Evolutionary conservation across 768 basidiomycete species (phyloP), one percentile per base, ranked within the genome.

Genomic region (Tricholoma terreum): DNA sequence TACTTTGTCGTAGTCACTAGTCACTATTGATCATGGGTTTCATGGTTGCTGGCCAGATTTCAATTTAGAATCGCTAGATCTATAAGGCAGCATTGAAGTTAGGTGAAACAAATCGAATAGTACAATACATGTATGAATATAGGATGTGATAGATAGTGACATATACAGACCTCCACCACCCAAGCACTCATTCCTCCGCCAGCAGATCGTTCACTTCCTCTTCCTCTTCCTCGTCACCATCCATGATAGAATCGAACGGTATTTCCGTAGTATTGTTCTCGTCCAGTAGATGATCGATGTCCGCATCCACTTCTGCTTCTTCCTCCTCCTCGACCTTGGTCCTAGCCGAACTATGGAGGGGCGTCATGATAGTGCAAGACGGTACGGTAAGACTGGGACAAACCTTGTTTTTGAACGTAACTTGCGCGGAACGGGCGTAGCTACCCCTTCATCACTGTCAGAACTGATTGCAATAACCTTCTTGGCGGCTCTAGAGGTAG

Each of bases 141-240:
- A 42, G 11, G 5, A 40, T 3, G 12, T 15, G 27, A 15, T 46
- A 46, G 24, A 46, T 46, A 27, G 9, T 4, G 24, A 6, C 43
- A 27, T 15, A 22, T 52, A 52, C 35, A 52, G 12, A 21, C 5
- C 46, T 14, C 10, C 5, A 21, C 30, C 46, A 5, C 22, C 14
- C n/a, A 27, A 31, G 33, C 48, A 22, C 38, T 43, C 19, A 54
- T 27, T 59, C 72, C 30, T 72, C 73, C 21, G 68, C 73, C 40
- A 82, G 65, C 52, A 81, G 69, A 63, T 74, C 77, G 56, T 77
- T 72, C 14, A 84, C 83, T 69, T 84, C 81, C 42, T 80, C 80
- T 38, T 83, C 84, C 8, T 78, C 77, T 45, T 81, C 82, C 40
- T 77, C 76, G 50, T 73, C 72, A 8, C 66, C 65, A 58, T 84